These are phyloP conservation scores for Globisporangium yorkense DNA, from an alignment of 352 stramenopile genomes.

Conservation along the genomic window DNA sequence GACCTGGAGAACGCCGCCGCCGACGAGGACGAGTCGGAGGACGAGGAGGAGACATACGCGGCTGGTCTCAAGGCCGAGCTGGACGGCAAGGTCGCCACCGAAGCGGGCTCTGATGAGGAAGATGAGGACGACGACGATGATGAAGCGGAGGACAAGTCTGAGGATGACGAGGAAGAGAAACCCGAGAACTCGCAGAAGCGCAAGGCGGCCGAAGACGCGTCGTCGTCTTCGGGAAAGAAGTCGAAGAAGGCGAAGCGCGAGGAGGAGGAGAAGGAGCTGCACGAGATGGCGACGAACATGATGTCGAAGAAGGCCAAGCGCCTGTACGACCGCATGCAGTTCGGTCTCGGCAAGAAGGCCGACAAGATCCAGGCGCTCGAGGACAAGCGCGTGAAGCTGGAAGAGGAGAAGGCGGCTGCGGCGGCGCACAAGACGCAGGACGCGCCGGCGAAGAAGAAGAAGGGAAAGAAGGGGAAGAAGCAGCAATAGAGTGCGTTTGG, in stretches of 20 bases:
- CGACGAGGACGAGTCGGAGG: conserved; percentile 39
- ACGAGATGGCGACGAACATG: conserved; percentile 87
- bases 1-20: conserved; percentile 30
- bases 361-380: conserved; percentile 84
- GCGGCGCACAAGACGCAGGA: not conserved
- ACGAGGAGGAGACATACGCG: conserved; percentile 69
- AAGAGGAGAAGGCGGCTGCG: conserved; percentile 53
- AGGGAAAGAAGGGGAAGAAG: not conserved
- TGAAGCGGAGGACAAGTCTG: conserved; percentile 19
- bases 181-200: conserved; percentile 36
- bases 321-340: conserved; percentile 91
- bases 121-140: conserved; percentile 36
- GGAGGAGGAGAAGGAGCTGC: conserved; percentile 70
- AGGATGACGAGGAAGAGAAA: conserved; percentile 28
- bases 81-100: conserved; percentile 28
- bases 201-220: conserved; percentile 21
- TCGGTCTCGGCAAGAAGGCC: conserved; percentile 83
- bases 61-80: conserved; percentile 78
- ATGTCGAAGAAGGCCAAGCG: conserved; percentile 92
- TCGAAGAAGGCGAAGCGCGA: conserved; percentile 76
- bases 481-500: not conserved
- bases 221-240: conserved; percentile 31
- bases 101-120: conserved; percentile 29
- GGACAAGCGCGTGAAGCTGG: conserved; percentile 67
- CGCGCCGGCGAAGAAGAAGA: not conserved